Conservation (phyloP, 2,329 filamentous ascomycete species). For the Colletotrichum lindemuthianum region DNA sequence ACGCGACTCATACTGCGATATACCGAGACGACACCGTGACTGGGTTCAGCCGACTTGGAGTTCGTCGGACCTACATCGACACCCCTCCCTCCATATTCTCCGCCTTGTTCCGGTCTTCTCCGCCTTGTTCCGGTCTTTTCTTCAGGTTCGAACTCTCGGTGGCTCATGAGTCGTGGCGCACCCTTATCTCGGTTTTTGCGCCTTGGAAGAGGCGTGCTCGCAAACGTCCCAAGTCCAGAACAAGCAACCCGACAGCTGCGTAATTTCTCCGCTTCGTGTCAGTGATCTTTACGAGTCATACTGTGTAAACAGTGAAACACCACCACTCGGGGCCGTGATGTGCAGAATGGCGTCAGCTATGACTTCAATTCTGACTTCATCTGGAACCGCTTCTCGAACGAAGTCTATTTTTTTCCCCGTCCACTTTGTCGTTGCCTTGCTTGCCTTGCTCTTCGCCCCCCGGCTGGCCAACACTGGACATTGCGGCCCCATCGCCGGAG, state of each 20-base stretch:
- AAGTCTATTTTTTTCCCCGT: slow-evolving; percentile 7
- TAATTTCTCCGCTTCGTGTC: slow-evolving; percentile 8
- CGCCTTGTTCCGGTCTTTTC: neutral
- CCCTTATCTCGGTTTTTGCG: neutral
- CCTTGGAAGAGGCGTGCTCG: slow-evolving; percentile 21
- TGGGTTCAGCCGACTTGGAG: neutral
- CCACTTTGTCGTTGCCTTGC: neutral
- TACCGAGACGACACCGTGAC: slow-evolving; percentile 28
- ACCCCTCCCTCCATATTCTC: neutral
- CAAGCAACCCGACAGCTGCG: slow-evolving; percentile 9
- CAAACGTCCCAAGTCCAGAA: neutral
- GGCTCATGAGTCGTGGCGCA: slow-evolving; percentile 19
- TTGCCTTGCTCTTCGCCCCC: neutral
- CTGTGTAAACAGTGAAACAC: too few relatives aligned
- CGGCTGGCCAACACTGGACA: slow-evolving; percentile 4
- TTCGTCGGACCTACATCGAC: slow-evolving; percentile 13
- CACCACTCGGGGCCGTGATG: slow-evolving; percentile 8
- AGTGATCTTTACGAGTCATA: slow-evolving; percentile 18
- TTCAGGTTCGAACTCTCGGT: neutral
- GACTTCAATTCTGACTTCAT: slow-evolving; percentile 28
- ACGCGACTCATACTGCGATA: neutral
- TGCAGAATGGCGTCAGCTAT: slow-evolving; percentile 18
- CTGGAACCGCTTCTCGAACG: neutral
- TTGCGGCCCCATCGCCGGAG: too few relatives aligned
- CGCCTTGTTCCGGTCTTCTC: neutral